Percentiles rank a stretch among this genome's conserved stretches.
phyloP scores from a whole-genome alignment of 1,139 yeast genomes.

The Lodderomyces orthopsilosis region DNA sequence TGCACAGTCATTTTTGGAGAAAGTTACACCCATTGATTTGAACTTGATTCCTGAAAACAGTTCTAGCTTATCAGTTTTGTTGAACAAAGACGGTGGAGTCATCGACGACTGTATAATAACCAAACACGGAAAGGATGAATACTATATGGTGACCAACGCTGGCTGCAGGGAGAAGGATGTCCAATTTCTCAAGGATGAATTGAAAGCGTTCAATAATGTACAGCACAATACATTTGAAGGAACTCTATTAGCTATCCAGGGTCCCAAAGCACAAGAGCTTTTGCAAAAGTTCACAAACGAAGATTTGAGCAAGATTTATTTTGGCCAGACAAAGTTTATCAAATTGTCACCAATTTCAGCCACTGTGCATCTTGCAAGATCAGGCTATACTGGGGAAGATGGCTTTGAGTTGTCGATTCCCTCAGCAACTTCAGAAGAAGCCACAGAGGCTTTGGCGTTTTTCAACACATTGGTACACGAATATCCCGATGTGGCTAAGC shows the following conservation, averaged over 20 bases:
- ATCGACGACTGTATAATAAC: conserved; percentile 93
- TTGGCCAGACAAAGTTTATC: conserved; percentile 68
- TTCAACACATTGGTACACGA: conserved; percentile 59
- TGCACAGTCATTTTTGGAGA: conserved; percentile 68
- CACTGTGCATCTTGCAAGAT: conserved; percentile 74
- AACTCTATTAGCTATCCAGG: conserved; percentile 85
- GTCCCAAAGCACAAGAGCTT: conserved; percentile 72
- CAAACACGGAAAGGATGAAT: conserved; percentile 73
- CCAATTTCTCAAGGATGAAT: conserved; percentile 55
- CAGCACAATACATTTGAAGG: conserved; percentile 67
- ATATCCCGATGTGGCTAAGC: conserved; percentile 60
- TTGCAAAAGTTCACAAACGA: conserved; percentile 63
- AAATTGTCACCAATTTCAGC: conserved; percentile 43
- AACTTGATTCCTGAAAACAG: conserved; percentile 50
- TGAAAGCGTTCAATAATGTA: conserved; percentile 44
- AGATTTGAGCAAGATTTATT: conserved; percentile 60
- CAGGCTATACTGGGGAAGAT: conserved; percentile 98
- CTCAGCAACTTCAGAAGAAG: conserved; percentile 41
- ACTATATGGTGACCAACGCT: conserved; percentile 94
- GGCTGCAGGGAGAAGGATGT: conserved; percentile 86
- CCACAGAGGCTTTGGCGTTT: conserved; percentile 51
- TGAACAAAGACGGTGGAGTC: conserved; percentile 76
- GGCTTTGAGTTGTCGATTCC: conserved; percentile 93
- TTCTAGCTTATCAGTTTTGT: conserved; percentile 74
- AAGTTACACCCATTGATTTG: conserved; percentile 84